phyloP scores from a whole-genome alignment of 768 basidiomycete species.

The Paxillus involutus region DNA sequence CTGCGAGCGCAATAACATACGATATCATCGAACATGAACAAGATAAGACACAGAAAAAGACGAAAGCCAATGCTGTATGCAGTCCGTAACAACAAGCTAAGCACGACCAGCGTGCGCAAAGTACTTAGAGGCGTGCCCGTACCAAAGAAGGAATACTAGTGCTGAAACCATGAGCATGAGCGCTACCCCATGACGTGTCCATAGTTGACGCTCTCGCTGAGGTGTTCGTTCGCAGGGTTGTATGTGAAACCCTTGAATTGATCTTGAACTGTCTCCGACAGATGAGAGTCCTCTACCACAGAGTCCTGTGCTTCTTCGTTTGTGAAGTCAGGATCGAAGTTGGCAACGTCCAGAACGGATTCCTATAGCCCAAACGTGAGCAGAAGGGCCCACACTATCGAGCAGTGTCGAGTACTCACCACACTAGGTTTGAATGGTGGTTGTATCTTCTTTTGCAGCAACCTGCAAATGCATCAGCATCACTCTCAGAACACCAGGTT shows the following conservation, averaged over 20 bases:
- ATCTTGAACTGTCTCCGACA: slow-evolving; percentile 96
- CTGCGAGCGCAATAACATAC: neutral
- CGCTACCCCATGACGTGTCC: slow-evolving; percentile 33
- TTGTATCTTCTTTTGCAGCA: slow-evolving; percentile 93
- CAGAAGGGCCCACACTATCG: neutral
- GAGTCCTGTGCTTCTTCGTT: slow-evolving; percentile 94
- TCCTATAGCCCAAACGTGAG: slow-evolving; percentile 46
- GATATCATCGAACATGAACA: neutral
- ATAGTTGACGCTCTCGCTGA: slow-evolving; percentile 82
- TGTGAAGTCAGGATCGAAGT: slow-evolving; percentile 98
- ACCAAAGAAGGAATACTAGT: neutral
- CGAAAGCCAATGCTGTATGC: neutral
- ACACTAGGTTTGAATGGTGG: slow-evolving; percentile 98
- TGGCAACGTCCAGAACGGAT: slow-evolving; percentile 90
- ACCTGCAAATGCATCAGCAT: slow-evolving; percentile 34
- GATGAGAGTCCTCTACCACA: slow-evolving; percentile 88
- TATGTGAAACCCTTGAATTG: slow-evolving; percentile 93
- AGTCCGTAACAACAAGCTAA: slow-evolving; percentile 1
- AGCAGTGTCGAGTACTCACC: slow-evolving; percentile 43
- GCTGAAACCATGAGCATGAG: neutral
- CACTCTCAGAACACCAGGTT: neutral
- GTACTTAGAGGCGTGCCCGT: neutral
- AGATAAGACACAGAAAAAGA: neutral
- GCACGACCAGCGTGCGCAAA: slow-evolving; percentile 23
- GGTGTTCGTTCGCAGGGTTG: slow-evolving; percentile 80